A percentile compares a stretch with the other conserved stretches of the same genome.
These are phyloP conservation scores for Euphrasia confusa DNA, from an alignment of 257 asterid genomes.

Conservation along the genomic window DNA sequence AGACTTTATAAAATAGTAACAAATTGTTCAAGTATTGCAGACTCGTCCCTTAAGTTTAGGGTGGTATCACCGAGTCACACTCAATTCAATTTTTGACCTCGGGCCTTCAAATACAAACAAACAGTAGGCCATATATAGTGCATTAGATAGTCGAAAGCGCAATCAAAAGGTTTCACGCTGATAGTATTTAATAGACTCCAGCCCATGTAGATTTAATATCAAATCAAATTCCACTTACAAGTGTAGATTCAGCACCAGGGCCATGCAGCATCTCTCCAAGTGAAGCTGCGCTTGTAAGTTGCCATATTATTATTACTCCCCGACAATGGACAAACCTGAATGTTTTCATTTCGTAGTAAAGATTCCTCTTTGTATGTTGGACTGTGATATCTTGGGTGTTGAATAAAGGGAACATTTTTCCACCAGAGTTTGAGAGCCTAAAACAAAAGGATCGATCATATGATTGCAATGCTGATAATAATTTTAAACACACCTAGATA, in stretches of 20 bases:
- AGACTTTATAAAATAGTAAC: no score
- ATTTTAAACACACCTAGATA: not conserved
- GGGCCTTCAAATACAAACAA: no score
- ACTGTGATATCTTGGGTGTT: slow-evolving; percentile 61
- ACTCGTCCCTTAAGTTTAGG: not conserved
- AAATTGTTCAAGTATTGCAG: not conserved
- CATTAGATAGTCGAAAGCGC: slow-evolving; percentile 1
- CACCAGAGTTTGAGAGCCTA: slow-evolving; percentile 91
- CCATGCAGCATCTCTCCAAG: slow-evolving; percentile 90
- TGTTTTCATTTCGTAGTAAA: slow-evolving; percentile 38
- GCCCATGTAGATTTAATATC: not conserved
- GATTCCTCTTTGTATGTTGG: slow-evolving; percentile 62
- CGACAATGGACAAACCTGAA: slow-evolving; percentile 34
- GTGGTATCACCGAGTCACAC: not conserved
- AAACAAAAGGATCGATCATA: not conserved
- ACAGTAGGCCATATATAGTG: not conserved
- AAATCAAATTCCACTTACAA: slow-evolving; percentile 8
- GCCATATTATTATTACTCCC: slow-evolving; percentile 21
- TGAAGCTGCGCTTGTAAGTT: slow-evolving; percentile 37
- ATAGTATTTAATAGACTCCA: not conserved
- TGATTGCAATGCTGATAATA: not conserved
- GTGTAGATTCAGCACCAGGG: slow-evolving; percentile 70
- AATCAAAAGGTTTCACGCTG: not conserved
- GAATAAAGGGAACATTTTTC: slow-evolving; percentile 64
- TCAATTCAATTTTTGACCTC: no score